These are phyloP conservation scores for Eutrema salsugineum DNA, from an alignment of 441 rosid genomes.

Conservation along the genomic window DNA sequence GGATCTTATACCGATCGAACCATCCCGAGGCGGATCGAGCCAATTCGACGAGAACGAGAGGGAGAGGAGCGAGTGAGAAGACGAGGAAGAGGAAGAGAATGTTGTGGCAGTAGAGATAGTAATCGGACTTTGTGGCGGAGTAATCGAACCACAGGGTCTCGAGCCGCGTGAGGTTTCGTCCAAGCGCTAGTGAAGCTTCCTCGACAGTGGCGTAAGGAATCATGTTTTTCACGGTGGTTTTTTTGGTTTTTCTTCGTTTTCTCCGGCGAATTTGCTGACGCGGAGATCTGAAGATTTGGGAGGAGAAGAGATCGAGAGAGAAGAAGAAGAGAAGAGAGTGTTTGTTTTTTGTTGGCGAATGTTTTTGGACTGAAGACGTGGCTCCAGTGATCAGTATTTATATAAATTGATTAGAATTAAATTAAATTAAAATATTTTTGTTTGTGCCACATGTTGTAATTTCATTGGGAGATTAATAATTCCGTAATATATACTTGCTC, in stretches of 20 bases:
- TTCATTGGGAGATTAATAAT: background rate
- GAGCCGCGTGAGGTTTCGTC: slow-evolving; percentile 64
- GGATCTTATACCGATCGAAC: slow-evolving; percentile 72
- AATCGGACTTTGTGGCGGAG: slow-evolving; percentile 80
- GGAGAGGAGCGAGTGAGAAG: slow-evolving; percentile 74
- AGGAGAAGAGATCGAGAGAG: slow-evolving; percentile 1
- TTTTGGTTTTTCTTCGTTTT: background rate
- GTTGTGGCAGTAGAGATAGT: slow-evolving; percentile 81
- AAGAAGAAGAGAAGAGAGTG: background rate
- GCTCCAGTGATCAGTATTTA: background rate
- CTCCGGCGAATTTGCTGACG: slow-evolving; percentile 8
- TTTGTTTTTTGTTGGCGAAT: slow-evolving; percentile 27
- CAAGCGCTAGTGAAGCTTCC: slow-evolving; percentile 69
- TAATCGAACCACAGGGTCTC: slow-evolving; percentile 86
- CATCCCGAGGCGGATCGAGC: slow-evolving; percentile 41
- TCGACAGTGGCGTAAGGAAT: slow-evolving; percentile 58
- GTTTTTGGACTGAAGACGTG: slow-evolving; percentile 23
- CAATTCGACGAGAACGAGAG: slow-evolving; percentile 50
- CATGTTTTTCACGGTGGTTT: slow-evolving; percentile 39
- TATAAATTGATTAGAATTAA: background rate
- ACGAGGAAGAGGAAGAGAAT: slow-evolving; percentile 64
- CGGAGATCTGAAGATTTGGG: background rate
- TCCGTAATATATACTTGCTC: too few species aligned
- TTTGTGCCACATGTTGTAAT: background rate
- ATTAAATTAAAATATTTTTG: background rate